Conservation (phyloP, 176 grass and related monocot species). For the Raddia distichophylla region DNA sequence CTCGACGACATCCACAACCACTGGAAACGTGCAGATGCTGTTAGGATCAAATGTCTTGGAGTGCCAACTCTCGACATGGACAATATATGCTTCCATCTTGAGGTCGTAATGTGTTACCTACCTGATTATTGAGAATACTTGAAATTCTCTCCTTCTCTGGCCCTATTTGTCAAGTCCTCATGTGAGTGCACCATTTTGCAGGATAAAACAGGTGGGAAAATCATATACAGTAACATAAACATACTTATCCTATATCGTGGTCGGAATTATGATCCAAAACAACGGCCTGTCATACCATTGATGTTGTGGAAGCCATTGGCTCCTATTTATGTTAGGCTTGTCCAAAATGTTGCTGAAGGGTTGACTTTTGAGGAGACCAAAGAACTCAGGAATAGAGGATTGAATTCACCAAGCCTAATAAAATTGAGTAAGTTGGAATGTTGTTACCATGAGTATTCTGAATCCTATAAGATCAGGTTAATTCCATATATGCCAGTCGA, state of each 20-base stretch:
- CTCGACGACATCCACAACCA: conserved; percentile 81
- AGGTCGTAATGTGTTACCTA: conserved; percentile 54
- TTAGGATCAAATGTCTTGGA: conserved; percentile 80
- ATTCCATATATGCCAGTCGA: too few relatives aligned
- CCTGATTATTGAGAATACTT: neutral
- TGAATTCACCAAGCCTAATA: conserved; percentile 50
- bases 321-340: conserved; percentile 68
- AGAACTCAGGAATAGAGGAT: conserved; percentile 67
- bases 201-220: conserved; percentile 80
- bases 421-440: conserved; percentile 60
- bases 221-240: conserved; percentile 59
- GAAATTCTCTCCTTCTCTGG: neutral
- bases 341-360: conserved; percentile 59
- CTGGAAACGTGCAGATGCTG: conserved; percentile 72
- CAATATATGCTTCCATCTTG: conserved; percentile 76
- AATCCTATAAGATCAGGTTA: neutral
- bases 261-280: conserved; percentile 58
- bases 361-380: conserved; percentile 71
- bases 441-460: conserved; percentile 6
- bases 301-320: conserved; percentile 83
- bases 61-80: conserved; percentile 79
- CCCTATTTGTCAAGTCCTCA: conserved; percentile 8
- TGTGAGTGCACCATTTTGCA: conserved; percentile 36
- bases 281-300: conserved; percentile 52
- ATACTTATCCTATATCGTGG: conserved; percentile 67